A percentile compares a stretch with the other conserved stretches of the same genome.
Evolutionary conservation across 352 stramenopile genomes (phyloP).

Genomic region (Proteromonas lacertae): DNA sequence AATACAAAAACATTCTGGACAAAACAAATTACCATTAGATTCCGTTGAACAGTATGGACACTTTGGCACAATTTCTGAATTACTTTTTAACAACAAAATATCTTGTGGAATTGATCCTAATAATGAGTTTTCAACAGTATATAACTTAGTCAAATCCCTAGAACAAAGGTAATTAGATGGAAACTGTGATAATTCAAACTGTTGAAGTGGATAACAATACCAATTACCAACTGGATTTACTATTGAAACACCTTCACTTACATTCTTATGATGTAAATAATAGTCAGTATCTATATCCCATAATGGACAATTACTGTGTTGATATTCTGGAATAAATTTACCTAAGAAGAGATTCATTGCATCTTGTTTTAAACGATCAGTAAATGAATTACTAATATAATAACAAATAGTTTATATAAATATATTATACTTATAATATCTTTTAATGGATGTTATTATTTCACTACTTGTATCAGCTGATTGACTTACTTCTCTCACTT

Average conservation of each 20-base stretch:
- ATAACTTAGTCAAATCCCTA: too few species aligned
- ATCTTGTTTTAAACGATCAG: slow-evolving; percentile 85
- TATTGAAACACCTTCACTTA: slow-evolving; percentile 13
- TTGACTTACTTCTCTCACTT: slow-evolving; percentile 26
- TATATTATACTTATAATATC: slow-evolving; percentile 98
- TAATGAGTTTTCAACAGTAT: too few species aligned
- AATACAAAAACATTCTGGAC: too few species aligned
- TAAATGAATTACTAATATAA: slow-evolving; percentile 95
- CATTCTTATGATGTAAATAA: slow-evolving; percentile 36
- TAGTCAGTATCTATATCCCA: slow-evolving; percentile 45
- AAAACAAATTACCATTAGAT: too few species aligned
- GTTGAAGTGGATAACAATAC: too few species aligned
- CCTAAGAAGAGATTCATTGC: slow-evolving; percentile 97
- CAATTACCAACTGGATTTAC: too few species aligned
- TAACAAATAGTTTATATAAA: slow-evolving; percentile 14
- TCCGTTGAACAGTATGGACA: too few species aligned
- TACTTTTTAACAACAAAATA: too few species aligned
- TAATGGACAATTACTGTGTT: slow-evolving; percentile 4
- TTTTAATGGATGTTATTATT: slow-evolving; percentile 80
- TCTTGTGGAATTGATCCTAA: too few species aligned
- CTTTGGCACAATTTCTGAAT: too few species aligned
- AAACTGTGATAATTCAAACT: too few species aligned
- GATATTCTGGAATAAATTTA: slow-evolving; percentile 37
- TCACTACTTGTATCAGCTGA: slow-evolving; percentile 20
- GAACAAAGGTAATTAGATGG: too few species aligned